Conservation (phyloP, 202 grass and related monocot species). For the Carex arenaria region DNA sequence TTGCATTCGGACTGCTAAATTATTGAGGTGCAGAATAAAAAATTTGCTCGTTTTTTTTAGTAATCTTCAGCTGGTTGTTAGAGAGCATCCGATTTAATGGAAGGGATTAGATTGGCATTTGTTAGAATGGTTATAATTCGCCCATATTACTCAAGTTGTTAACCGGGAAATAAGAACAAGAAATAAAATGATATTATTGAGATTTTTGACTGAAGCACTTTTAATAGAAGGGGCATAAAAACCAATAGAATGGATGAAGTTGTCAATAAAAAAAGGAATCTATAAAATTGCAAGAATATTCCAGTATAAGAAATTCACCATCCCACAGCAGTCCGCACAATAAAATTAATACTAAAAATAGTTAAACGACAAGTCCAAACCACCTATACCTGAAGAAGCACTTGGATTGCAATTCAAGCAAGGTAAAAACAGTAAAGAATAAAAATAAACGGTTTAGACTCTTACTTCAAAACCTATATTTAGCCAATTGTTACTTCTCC, state of each 20-base stretch:
- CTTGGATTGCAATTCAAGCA: background rate
- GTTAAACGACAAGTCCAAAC: background rate
- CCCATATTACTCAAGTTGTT: background rate
- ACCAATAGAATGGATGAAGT: background rate
- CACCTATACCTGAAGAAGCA: background rate
- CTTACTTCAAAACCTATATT: slow-evolving; percentile 6
- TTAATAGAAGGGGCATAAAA: background rate
- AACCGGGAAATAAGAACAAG: background rate
- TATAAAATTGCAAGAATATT: background rate
- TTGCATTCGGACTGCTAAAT: too few relatives aligned
- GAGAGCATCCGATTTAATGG: too few relatives aligned
- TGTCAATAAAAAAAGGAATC: background rate
- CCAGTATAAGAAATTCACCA: background rate
- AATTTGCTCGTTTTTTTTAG: too few relatives aligned
- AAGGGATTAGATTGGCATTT: too few relatives aligned
- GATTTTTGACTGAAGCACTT: background rate
- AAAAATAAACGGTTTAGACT: background rate
- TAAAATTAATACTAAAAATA: background rate
- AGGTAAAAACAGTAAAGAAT: background rate
- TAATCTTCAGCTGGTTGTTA: too few relatives aligned
- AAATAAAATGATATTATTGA: background rate
- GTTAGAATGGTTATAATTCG: too few relatives aligned
- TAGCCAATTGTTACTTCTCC: background rate
- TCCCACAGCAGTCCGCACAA: background rate
- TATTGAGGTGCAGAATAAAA: too few relatives aligned